Base-by-base conservation (phyloP, 2,329 filamentous ascomycete species). In the Pseudocercospora fuligena region DNA sequence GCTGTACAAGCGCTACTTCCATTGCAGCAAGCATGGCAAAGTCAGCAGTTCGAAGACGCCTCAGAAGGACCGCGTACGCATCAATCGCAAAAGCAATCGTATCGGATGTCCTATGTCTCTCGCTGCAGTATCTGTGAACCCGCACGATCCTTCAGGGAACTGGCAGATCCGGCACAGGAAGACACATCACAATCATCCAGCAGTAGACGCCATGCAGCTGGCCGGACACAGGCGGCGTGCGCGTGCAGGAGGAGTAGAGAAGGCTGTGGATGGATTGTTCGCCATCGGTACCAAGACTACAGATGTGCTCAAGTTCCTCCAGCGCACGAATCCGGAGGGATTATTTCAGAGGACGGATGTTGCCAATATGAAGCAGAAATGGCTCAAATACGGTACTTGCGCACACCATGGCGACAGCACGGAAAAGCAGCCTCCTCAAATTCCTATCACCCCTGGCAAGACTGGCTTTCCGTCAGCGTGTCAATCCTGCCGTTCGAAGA, bases 311-410 rank as follows among this genome's bases (percentile, higher is more conserved):
- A 73, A 73, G 40, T 77, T 77, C 56, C 54, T 77, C 47, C 73
- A 77, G 61, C 64, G 69, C 19, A 77, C 74, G 2, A 71, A 77
- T 61, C 75, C 75, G 11, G 71, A 75, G 36, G 76, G 76, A 0
- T 69, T 77, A 2, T 77, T 77, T 69, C 77, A 75, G 6, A 68
- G 74, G 27, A 76, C 75, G 1, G 76, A 77, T 54, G 76, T 77
- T 16, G 74, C 74, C n/a, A 77, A 77, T 59, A 76, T 77, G 76
- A 77, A 77, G 69, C 70, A 75, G 31, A 77, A 75, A 61, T 77
- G 65, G 63, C 76, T 74, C 57, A 76, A 76, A 63, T 74, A 73
- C 59, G 76, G 76, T 14, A 77, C 74, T 16, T 77, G 74, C 59
- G 65, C 69, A 7, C 59, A 71, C 29, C 61, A 66, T 27, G 64